Percentiles rank a stretch among this genome's conserved stretches.
These are phyloP conservation scores for Fusarium robinianum DNA, from an alignment of 2,329 filamentous ascomycete species.

Conservation along the genomic window DNA sequence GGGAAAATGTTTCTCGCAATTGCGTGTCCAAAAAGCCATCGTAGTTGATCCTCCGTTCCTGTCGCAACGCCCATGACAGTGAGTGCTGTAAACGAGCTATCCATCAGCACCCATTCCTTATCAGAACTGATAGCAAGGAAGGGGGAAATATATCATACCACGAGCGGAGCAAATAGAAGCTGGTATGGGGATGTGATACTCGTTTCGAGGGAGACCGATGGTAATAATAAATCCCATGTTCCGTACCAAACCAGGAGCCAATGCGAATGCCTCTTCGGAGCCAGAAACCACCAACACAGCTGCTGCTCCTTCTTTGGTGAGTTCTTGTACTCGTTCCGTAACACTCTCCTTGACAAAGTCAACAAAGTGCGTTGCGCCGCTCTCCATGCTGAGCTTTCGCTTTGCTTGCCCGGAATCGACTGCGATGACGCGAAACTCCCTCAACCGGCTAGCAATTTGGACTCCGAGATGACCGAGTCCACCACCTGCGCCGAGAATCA, in stretches of 20 bases:
- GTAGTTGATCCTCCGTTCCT: constrained; percentile 29
- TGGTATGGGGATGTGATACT: constrained; percentile 35
- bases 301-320: constrained; percentile 37
- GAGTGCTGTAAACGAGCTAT: constrained; percentile 8
- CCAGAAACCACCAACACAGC: constrained; percentile 36
- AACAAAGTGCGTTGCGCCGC: constrained; percentile 37
- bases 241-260: constrained; percentile 31
- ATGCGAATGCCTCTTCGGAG: constrained; percentile 31
- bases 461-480: constrained; percentile 42
- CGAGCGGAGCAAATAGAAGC: constrained; percentile 31
- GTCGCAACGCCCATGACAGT: constrained; percentile 24
- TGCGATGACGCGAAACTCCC: constrained; percentile 33
- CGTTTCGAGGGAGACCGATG: constrained; percentile 35
- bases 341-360: constrained; percentile 35
- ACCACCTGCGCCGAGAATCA: constrained; percentile 39
- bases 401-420: constrained; percentile 36
- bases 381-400: constrained; percentile 25
- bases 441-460: constrained; percentile 36
- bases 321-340: constrained; percentile 21
- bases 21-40: constrained; percentile 13
- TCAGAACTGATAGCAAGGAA: rapidly evolving
- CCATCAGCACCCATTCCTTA: no score
- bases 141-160: background rate
- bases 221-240: constrained; percentile 35
- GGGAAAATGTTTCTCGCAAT: constrained; percentile 9